Evolutionary conservation across 2,329 filamentous ascomycete genomes (phyloP), one percentile per base, ranked within the genome.

Genomic region (Drechslerella stenobrocha): DNA sequence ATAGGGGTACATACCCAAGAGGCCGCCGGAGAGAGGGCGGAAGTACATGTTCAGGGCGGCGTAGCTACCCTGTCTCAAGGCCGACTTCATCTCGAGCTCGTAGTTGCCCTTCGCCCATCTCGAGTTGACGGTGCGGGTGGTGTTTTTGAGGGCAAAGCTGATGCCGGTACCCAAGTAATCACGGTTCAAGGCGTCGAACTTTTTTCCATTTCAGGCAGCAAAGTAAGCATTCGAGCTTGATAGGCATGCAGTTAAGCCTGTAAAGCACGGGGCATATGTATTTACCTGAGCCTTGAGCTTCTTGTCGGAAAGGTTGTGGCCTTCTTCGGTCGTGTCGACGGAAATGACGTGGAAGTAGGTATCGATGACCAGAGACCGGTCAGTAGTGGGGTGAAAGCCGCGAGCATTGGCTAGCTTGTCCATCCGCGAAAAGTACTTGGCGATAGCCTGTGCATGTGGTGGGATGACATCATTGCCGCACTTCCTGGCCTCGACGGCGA

Each of bases 181-280:
- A 0, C 70, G 56, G 72, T 82, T 82, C 70, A 82, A 71, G 18
- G 78, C 77, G 4, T 73, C 69, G n/a, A 82, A 71, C 75, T 82
- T 79, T 50, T 74, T 63, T 8, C 8, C n/a, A 7, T 20, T 18
- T 20, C 4, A 9, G 18, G n/a, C 13, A 18, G 3, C 37, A 5
- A 42, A 18, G 18, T 42, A 47, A 28, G 3, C 2, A 51, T 46
- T 15, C n/a, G 3, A 42, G 28, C 8, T 40, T 7, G 9, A 24
- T 30, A 45, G 24, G 13, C 6, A 47, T 5, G 30, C n/a, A 3
- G 18, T 20, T 30, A 46, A 46, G 22, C n/a, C n/a, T n/a, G n/a
- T n/a, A n/a, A n/a, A n/a, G n/a, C n/a, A n/a, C n/a, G 24, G 8
- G 37, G n/a, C 1, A 42, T 32, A 24, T 23, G 57, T 56, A 28